Percentiles rank a stretch among this genome's conserved stretches.
Evolutionary conservation across 1,139 yeast species (phyloP).

Genomic region (Blastobotrys indianensis): DNA sequence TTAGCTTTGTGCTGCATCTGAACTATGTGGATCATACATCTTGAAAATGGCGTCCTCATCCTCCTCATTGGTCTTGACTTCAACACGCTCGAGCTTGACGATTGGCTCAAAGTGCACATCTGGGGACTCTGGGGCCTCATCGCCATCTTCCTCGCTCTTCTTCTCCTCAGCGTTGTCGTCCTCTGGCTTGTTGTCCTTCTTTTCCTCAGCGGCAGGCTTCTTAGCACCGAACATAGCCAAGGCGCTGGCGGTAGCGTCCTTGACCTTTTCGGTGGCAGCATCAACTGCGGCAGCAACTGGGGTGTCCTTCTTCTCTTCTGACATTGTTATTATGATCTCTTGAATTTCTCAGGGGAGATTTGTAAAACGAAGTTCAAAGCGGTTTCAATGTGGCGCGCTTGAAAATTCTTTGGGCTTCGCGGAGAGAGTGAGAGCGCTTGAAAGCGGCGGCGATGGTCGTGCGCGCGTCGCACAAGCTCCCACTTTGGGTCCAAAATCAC

Average conservation of each 20-base stretch:
- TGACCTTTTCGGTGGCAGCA: conserved; percentile 9
- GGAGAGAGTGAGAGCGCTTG: not conserved
- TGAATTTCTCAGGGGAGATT: not conserved
- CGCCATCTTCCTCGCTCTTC: conserved; percentile 16
- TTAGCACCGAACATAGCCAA: conserved; percentile 24
- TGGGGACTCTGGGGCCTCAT: conserved; percentile 80
- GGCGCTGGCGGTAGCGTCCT: conserved; percentile 6
- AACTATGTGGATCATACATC: conserved; percentile 45
- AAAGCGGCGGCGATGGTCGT: no score
- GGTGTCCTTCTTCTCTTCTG: conserved; percentile 17
- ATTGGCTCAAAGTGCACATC: conserved; percentile 97
- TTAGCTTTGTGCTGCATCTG: no score
- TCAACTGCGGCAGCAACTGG: conserved; percentile 13
- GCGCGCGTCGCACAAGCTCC: no score
- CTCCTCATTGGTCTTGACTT: conserved; percentile 95
- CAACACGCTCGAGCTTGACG: conserved; percentile 91
- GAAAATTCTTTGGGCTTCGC: no score
- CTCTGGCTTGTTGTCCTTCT: conserved; percentile 22
- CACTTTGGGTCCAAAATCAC: not conserved
- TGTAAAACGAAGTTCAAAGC: not conserved
- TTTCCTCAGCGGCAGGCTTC: conserved; percentile 16
- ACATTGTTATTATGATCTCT: conserved; percentile 4
- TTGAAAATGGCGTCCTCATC: conserved; percentile 84
- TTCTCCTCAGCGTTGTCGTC: conserved; percentile 32
- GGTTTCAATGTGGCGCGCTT: no score